These are phyloP conservation scores for Fusarium proliferatum DNA, from an alignment of 2,329 filamentous ascomycete genomes.

Conservation along the genomic window DNA sequence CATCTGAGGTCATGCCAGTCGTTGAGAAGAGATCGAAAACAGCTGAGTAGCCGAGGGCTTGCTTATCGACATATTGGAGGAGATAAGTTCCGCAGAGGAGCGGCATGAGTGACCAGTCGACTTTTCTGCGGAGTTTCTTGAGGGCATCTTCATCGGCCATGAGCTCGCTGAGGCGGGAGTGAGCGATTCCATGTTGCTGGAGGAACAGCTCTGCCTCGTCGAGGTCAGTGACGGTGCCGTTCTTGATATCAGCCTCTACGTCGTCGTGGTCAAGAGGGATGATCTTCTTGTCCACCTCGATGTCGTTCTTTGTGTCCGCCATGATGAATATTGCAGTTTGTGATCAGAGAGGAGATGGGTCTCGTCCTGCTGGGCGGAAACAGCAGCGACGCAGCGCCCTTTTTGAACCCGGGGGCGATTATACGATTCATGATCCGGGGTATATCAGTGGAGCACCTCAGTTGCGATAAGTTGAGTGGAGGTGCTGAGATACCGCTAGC, in stretches of 20 bases:
- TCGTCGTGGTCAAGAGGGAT: conserved; percentile 34
- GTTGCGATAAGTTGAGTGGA: conserved; percentile 20
- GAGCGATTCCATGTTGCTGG: conserved; percentile 42
- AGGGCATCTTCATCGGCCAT: conserved; percentile 41
- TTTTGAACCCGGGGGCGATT: conserved; percentile 34
- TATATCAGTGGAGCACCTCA: conserved; percentile 17
- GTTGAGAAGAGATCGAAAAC: conserved; percentile 65
- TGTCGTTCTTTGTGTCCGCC: conserved; percentile 33
- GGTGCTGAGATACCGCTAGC: conserved; percentile 35
- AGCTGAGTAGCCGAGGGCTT: conserved; percentile 63
- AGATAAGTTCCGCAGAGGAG: conserved; percentile 62
- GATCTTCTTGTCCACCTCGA: conserved; percentile 38
- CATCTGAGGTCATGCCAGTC: conserved; percentile 57
- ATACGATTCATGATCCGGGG: conserved; percentile 41
- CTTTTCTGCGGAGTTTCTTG: conserved; percentile 52
- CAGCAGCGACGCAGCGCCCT: conserved; percentile 11
- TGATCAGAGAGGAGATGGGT: not conserved
- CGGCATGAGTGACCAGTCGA: conserved; percentile 63
- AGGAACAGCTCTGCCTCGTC: conserved; percentile 45
- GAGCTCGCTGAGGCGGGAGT: conserved; percentile 38
- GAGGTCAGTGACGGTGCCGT: conserved; percentile 38
- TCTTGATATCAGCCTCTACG: conserved; percentile 41
- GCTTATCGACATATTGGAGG: conserved; percentile 68
- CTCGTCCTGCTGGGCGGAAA: not conserved
- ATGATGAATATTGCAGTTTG: conserved; percentile 6